Conservation (phyloP, 192 early-diverging fungal genomes). For the Ambispora gerdemannii region DNA sequence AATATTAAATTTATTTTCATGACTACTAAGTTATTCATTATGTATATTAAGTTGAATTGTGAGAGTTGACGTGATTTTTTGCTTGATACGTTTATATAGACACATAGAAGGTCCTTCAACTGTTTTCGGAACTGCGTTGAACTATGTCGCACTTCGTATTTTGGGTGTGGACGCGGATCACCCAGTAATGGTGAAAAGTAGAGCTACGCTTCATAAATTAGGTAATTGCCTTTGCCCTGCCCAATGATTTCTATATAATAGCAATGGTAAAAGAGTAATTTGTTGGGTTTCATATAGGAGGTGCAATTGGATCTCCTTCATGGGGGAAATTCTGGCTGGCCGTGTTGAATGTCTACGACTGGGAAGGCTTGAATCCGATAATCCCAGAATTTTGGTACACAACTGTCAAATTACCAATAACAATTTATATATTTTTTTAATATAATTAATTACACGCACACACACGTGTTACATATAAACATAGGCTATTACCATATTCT, state of each 20-base stretch:
- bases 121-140: slow-evolving; percentile 93
- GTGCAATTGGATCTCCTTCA: slow-evolving; percentile 79
- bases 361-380: slow-evolving; percentile 93
- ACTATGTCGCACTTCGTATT: slow-evolving; percentile 87
- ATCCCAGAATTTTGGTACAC: slow-evolving; percentile 86
- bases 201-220: slow-evolving; percentile 77
- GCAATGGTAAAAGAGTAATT: no score
- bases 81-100: slow-evolving; percentile 39
- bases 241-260: no score
- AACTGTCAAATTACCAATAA: not conserved
- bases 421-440: not conserved
- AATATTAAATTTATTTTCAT: slow-evolving; percentile 5
- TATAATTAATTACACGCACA: no score
- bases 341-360: slow-evolving; percentile 88
- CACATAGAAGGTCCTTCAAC: slow-evolving; percentile 92
- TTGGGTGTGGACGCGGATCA: slow-evolving; percentile 84
- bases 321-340: slow-evolving; percentile 99
- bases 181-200: slow-evolving; percentile 78
- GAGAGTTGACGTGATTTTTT: no score
- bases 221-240: no score
- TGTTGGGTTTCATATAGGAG: no score
- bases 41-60: no score
- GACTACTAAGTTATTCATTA: not conserved
- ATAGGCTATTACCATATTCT: slow-evolving; percentile 72
- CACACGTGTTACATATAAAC: not conserved